Percentiles rank a stretch among this genome's conserved stretches.
These are phyloP conservation scores for Alloascoidea africana DNA, from an alignment of 805 yeast genomes.

Conservation along the genomic window DNA sequence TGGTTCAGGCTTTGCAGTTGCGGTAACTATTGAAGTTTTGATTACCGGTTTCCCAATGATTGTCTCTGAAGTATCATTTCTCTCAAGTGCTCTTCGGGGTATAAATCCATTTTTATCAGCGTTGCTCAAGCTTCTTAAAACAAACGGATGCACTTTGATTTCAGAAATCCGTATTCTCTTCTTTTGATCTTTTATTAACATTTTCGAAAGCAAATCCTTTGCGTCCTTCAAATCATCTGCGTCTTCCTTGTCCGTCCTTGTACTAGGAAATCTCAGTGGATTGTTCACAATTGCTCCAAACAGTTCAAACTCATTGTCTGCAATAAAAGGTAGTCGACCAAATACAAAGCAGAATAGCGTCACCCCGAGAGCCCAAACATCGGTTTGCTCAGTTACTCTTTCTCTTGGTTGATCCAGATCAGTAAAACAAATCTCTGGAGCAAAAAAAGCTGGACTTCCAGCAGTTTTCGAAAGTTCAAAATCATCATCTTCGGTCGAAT, in stretches of 20 bases:
- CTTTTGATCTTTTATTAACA: neutral
- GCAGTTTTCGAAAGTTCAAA: constrained; percentile 88
- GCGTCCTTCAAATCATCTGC: constrained; percentile 6
- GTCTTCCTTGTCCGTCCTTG: constrained; percentile 3
- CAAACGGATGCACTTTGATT: neutral
- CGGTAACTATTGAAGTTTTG: neutral
- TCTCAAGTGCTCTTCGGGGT: neutral
- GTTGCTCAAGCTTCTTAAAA: neutral
- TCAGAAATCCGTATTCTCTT: neutral
- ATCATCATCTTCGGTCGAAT: constrained; percentile 39
- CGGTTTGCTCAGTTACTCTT: constrained; percentile 56
- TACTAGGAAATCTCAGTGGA: constrained; percentile 19
- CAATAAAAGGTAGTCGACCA: constrained; percentile 79
- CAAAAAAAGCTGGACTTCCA: constrained; percentile 94
- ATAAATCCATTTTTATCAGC: neutral
- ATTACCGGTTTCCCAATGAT: no score
- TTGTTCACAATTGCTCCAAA: constrained; percentile 55
- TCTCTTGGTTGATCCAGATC: constrained; percentile 24
- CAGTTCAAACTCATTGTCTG: constrained; percentile 56
- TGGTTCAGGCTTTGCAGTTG: neutral
- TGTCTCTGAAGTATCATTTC: neutral
- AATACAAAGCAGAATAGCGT: constrained; percentile 74
- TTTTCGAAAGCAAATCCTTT: neutral
- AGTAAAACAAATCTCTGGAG: constrained; percentile 79
- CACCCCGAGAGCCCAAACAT: constrained; percentile 92